These are phyloP conservation scores for Solanum appendiculatum DNA, from an alignment of 257 asterid species.

Conservation along the genomic window DNA sequence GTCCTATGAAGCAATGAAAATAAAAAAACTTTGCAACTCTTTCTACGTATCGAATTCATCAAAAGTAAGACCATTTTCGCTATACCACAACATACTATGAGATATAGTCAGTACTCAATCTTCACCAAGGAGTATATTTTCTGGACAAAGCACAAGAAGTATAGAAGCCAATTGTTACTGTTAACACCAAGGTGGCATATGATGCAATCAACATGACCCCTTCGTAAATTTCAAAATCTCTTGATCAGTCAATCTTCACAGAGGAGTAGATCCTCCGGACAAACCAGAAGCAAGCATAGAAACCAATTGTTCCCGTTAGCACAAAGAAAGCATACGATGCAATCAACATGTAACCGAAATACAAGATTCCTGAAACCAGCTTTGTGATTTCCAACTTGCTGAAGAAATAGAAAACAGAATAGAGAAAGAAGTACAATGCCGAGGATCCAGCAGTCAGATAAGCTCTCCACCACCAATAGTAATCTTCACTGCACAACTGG, in stretches of 20 bases:
- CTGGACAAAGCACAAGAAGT: neutral
- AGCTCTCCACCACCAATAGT: constrained; percentile 96
- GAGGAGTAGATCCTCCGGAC: constrained; percentile 76
- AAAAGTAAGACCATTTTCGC: neutral
- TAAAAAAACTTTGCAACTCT: neutral
- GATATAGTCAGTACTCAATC: neutral
- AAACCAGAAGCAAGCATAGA: constrained; percentile 87
- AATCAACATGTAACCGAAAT: constrained; percentile 4
- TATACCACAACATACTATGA: neutral
- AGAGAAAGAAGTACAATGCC: constrained; percentile 19
- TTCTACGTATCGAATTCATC: neutral
- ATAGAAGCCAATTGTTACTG: neutral
- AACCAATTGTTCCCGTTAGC: constrained; percentile 79
- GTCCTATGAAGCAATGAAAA: neutral
- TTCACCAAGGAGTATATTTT: neutral
- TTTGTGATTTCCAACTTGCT: constrained; percentile 3
- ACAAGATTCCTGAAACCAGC: constrained; percentile 1
- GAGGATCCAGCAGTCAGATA: constrained; percentile 83
- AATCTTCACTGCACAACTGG: constrained; percentile 89
- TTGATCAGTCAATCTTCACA: constrained; percentile 67
- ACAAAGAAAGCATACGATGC: constrained; percentile 16
- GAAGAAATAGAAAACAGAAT: constrained; percentile 2
- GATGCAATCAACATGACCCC: neutral
- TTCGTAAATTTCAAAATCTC: neutral
- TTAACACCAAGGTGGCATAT: neutral